phyloP scores from a whole-genome alignment of 116 monocot species.

The Dioscorea cayenensis region DNA sequence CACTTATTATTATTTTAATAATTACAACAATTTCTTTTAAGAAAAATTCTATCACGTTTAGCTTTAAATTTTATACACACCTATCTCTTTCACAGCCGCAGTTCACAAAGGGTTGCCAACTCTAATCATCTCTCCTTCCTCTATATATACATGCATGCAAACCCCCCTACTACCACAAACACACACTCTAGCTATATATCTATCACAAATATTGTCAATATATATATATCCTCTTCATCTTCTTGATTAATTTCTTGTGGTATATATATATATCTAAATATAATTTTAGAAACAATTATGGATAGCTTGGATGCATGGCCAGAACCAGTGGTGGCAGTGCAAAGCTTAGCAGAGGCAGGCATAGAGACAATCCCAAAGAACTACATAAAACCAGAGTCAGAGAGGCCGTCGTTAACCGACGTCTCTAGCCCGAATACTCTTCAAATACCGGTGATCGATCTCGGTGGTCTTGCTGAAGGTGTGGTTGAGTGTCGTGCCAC shows the following conservation, averaged over 20 bases:
- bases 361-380: conserved; percentile 9
- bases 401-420: conserved; percentile 8
- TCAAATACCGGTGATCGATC: conserved; percentile 5
- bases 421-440: no score
- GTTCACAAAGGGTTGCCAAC: no score
- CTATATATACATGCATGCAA: neutral
- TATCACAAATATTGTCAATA: no score
- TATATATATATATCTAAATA: no score
- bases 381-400: conserved; percentile 36
- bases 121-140: no score
- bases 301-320: conserved; percentile 21
- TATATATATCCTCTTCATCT: neutral
- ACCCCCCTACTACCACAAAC: neutral
- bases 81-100: no score
- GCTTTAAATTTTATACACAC: no score
- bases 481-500: conserved; percentile 6
- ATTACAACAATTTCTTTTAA: no score
- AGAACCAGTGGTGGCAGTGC: conserved; percentile 33
- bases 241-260: neutral
- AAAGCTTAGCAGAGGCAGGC: conserved; percentile 23
- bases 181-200: neutral
- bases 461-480: neutral
- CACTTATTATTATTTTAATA: no score
- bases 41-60: no score
- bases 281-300: neutral